phyloP scores from a whole-genome alignment of 2,329 filamentous ascomycete genomes.

The Paecilomyces sp. region DNA sequence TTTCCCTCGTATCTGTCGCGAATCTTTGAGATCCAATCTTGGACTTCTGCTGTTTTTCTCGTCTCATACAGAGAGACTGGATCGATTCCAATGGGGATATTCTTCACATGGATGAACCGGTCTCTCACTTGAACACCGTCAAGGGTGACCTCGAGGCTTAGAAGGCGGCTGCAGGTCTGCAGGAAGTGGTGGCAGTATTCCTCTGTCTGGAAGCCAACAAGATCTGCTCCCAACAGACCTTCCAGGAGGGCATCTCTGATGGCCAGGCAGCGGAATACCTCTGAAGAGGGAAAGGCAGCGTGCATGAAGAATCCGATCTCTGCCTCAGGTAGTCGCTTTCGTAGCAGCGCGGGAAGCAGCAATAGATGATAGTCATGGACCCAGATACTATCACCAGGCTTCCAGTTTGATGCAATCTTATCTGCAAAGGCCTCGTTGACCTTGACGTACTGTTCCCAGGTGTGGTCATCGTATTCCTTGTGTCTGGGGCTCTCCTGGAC shows the following conservation, averaged over 20 bases:
- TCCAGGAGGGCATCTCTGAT: conserved; percentile 76
- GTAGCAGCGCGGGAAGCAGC: conserved; percentile 76
- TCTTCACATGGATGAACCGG: conserved; percentile 78
- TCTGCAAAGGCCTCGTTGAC: conserved; percentile 91
- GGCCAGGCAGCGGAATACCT: conserved; percentile 85
- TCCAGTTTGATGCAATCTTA: conserved; percentile 80
- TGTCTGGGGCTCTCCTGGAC: conserved; percentile 95
- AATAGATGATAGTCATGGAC: conserved; percentile 92
- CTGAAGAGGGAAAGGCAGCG: conserved; percentile 88
- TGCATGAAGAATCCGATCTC: conserved; percentile 96
- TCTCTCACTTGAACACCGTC: conserved; percentile 83
- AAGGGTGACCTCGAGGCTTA: conserved; percentile 75
- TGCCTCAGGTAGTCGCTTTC: conserved; percentile 73
- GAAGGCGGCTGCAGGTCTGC: conserved; percentile 82
- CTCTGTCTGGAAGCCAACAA: conserved; percentile 86
- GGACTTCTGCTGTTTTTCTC: conserved; percentile 63
- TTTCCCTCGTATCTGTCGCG: conserved; percentile 77
- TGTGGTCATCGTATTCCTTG: conserved; percentile 94
- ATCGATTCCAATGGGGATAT: conserved; percentile 80
- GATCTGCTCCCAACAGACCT: conserved; percentile 84
- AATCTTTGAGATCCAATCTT: conserved; percentile 70
- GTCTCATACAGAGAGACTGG: conserved; percentile 62
- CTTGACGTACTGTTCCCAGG: conserved; percentile 86
- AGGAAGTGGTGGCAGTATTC: conserved; percentile 92
- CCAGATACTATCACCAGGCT: conserved; percentile 86